phyloP scores from a whole-genome alignment of 176 grass and related monocot genomes.

The Musa schizocarpa region DNA sequence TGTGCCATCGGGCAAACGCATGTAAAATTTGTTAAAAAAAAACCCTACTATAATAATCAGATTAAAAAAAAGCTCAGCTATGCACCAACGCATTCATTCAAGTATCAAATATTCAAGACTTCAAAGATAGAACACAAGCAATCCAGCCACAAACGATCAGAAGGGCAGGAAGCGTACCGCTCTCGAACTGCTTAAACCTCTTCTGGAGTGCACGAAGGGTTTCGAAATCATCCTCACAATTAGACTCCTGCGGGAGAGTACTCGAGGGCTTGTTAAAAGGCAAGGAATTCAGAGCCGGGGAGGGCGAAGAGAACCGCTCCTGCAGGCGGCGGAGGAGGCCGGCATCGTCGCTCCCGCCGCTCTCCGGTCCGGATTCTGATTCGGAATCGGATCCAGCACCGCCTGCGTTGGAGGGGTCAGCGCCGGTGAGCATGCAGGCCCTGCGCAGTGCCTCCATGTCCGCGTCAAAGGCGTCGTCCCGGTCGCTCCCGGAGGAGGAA shows the following conservation, averaged over 20 bases:
- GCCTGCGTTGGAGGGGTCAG: conserved; percentile 29
- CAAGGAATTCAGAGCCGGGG: background rate
- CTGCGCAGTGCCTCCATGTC: conserved; percentile 59
- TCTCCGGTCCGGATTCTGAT: no score
- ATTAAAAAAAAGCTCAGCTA: no score
- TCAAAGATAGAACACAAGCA: background rate
- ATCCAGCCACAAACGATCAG: background rate
- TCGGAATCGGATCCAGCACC: conserved; percentile 5
- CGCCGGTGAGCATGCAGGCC: conserved; percentile 48
- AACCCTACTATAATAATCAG: no score
- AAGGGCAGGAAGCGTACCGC: conserved; percentile 25
- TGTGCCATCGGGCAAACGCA: no score
- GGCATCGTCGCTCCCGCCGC: conserved; percentile 28
- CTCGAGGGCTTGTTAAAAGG: conserved; percentile 29
- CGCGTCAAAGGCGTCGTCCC: conserved; percentile 43
- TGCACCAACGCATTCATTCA: no score
- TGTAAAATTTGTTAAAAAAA: no score
- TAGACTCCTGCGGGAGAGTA: conserved; percentile 27
- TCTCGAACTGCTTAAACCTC: conserved; percentile 61
- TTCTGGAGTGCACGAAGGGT: conserved; percentile 72
- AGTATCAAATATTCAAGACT: background rate
- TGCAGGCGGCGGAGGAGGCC: conserved; percentile 47
- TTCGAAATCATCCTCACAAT: conserved; percentile 57
- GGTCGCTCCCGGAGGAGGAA: conserved; percentile 42
- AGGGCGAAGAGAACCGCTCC: conserved; percentile 39